These are phyloP conservation scores for Neonectria neomacrospora DNA, from an alignment of 2,329 filamentous ascomycete species.

Conservation along the genomic window DNA sequence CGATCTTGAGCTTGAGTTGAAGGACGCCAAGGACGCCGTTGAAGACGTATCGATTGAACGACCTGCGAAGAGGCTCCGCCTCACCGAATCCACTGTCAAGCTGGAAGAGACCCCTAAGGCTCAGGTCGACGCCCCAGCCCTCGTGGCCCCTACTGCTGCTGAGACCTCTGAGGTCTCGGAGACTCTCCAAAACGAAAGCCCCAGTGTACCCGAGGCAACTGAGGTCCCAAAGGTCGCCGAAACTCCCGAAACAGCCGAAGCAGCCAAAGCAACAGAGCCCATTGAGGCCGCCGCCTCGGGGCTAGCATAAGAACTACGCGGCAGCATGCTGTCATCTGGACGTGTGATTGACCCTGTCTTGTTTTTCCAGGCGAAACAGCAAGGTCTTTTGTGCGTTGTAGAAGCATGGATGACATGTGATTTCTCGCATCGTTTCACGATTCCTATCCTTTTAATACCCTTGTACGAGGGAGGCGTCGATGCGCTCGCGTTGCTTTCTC, in stretches of 20 bases:
- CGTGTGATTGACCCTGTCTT: background rate
- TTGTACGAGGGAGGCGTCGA: constrained; percentile 40
- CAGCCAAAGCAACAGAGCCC: constrained; percentile 14
- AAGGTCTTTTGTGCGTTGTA: background rate
- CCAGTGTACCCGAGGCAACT: constrained; percentile 16
- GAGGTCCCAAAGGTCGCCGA: constrained; percentile 28
- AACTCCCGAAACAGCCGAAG: constrained; percentile 15
- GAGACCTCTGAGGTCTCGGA: constrained; percentile 5
- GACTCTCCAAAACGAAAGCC: background rate
- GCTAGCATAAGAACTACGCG: constrained; percentile 31
- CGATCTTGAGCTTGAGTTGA: constrained; percentile 74
- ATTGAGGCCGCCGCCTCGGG: constrained; percentile 23
- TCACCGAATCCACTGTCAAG: constrained; percentile 32
- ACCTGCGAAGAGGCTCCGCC: constrained; percentile 45
- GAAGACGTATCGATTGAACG: constrained; percentile 38
- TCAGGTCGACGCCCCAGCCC: constrained; percentile 9
- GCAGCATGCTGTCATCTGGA: constrained; percentile 11
- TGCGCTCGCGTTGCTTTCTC: constrained; percentile 40
- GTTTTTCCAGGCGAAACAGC: background rate
- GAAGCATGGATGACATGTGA: constrained; percentile 25
- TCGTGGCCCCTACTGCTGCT: background rate
- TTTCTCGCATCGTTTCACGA: constrained; percentile 38
- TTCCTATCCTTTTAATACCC: constrained; percentile 47
- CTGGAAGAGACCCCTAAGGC: constrained; percentile 30
- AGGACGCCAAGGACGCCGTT: constrained; percentile 42